phyloP scores from a whole-genome alignment of 108 stramenopile species.

The Skeletonema menzelii region DNA sequence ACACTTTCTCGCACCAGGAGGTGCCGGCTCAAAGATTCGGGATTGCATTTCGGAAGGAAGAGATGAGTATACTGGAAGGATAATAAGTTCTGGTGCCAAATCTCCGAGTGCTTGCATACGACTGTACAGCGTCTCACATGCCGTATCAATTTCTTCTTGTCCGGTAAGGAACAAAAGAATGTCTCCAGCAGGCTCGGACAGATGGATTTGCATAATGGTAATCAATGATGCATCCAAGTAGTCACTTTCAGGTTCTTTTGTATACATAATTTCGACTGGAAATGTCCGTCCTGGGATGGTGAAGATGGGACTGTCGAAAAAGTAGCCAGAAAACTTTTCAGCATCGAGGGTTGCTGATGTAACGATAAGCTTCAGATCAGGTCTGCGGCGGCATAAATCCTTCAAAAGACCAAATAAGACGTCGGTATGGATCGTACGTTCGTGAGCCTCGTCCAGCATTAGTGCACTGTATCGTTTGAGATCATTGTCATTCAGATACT shows the following conservation, averaged over 20 bases:
- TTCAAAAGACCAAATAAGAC: conserved; percentile 98
- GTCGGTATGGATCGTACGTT: conserved; percentile 98
- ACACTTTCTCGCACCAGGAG: conserved; percentile 91
- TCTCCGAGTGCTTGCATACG: conserved; percentile 97
- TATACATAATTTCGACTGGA: conserved; percentile 97
- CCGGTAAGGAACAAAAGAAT: conserved; percentile 96
- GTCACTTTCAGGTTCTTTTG: conserved; percentile 96
- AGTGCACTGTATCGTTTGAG: conserved; percentile 85
- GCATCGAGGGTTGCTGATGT: conserved; percentile 97
- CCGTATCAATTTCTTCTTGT: conserved; percentile 99
- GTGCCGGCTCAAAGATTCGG: conserved; percentile 98
- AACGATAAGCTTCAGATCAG: conserved; percentile 93
- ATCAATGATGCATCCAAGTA: conserved; percentile 96
- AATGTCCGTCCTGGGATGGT: conserved; percentile 98
- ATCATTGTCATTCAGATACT: conserved; percentile 91
- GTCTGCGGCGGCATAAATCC: conserved; percentile 86
- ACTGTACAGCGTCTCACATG: conserved; percentile 94
- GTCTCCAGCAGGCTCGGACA: conserved; percentile 97
- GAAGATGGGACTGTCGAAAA: conserved; percentile 95
- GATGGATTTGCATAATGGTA: conserved; percentile 98
- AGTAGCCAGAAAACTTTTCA: conserved; percentile 97
- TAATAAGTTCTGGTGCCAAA: conserved; percentile 95
- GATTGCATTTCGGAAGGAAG: conserved; percentile 99
- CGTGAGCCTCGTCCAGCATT: conserved; percentile 98
- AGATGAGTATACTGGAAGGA: conserved; percentile 97